Evolutionary conservation across 2,329 filamentous ascomycete genomes (phyloP).

Genomic region (Curvularia lunata): DNA sequence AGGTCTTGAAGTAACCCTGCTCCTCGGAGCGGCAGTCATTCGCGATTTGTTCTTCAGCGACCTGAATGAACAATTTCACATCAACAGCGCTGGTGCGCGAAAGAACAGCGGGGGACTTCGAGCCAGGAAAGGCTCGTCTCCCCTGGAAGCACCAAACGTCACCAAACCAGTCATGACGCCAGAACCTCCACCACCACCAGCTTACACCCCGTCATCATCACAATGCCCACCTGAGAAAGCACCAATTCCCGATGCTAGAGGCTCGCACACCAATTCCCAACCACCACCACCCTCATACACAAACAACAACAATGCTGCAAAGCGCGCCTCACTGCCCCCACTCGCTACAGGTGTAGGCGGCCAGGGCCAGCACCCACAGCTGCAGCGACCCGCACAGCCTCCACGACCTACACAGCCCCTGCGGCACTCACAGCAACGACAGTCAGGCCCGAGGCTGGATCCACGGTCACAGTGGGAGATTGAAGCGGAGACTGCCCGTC

Average conservation of each 20-base stretch:
- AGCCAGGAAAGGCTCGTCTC: conserved; percentile 45
- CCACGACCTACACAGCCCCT: conserved; percentile 7
- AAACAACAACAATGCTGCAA: conserved; percentile 24
- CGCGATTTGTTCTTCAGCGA: conserved; percentile 68
- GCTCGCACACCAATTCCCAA: conserved; percentile 23
- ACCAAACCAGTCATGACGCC: conserved; percentile 45
- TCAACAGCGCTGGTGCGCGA: conserved; percentile 56
- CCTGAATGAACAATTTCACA: conserved; percentile 79
- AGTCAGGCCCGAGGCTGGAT: conserved; percentile 47
- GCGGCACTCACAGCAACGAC: conserved; percentile 14
- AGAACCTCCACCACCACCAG: conserved; percentile 36
- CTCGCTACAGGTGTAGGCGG: conserved; percentile 33
- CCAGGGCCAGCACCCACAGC: conserved; percentile 17
- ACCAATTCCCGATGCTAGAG: conserved; percentile 22
- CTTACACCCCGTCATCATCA: conserved; percentile 27
- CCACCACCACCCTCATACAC: conserved; percentile 27
- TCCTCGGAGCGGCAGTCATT: conserved; percentile 66
- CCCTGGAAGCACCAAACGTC: conserved; percentile 33
- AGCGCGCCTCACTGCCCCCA: conserved; percentile 40
- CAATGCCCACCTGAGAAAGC: conserved; percentile 33
- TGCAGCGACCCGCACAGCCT: conserved; percentile 8
- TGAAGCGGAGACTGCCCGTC: conserved; percentile 57
- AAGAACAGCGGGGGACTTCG: conserved; percentile 49
- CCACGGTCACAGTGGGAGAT: conserved; percentile 61
- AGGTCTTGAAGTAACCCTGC: conserved; percentile 82